Percentiles rank a stretch among this genome's conserved stretches.
These are phyloP conservation scores for Inga leiocalycina DNA, from an alignment of 306 rosid genomes.

Conservation along the genomic window DNA sequence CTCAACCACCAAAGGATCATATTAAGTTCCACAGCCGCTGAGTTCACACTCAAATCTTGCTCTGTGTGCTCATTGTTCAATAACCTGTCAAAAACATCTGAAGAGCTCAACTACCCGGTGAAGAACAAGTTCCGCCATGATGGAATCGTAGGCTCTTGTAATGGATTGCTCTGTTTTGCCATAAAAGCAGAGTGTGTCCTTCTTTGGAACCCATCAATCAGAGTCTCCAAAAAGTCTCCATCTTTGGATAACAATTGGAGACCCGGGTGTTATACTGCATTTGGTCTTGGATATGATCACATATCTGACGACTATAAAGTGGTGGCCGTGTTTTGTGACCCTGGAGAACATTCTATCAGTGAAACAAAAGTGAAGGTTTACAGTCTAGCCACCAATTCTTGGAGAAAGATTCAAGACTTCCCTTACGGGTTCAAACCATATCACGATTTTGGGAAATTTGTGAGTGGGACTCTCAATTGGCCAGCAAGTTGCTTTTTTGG, in stretches of 20 bases:
- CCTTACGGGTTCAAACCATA: conserved; percentile 44
- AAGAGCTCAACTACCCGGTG: conserved; percentile 47
- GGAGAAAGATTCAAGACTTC: conserved; percentile 56
- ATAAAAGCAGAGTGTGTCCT: conserved; percentile 53
- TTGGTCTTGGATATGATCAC: conserved; percentile 59
- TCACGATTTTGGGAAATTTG: conserved; percentile 48
- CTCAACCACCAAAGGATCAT: conserved; percentile 46
- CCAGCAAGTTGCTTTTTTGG: conserved; percentile 29
- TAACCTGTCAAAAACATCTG: conserved; percentile 31
- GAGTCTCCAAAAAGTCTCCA: conserved; percentile 52
- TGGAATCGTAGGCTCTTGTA: conserved; percentile 54
- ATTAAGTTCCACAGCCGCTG: conserved; percentile 46
- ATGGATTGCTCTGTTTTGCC: conserved; percentile 54
- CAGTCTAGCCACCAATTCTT: conserved; percentile 35
- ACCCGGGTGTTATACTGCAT: conserved; percentile 52
- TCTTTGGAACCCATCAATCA: conserved; percentile 54
- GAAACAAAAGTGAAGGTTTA: conserved; percentile 49
- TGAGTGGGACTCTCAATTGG: conserved; percentile 55
- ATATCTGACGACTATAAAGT: conserved; percentile 47
- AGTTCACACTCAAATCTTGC: conserved; percentile 50
- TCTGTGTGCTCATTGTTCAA: conserved; percentile 35
- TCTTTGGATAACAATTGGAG: conserved; percentile 57
- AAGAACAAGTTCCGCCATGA: conserved; percentile 53
- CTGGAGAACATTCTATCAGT: conserved; percentile 36
- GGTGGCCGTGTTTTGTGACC: conserved; percentile 54